Evolutionary conservation across 805 yeast genomes (phyloP).

Genomic region (Candida khao-thaluensis): DNA sequence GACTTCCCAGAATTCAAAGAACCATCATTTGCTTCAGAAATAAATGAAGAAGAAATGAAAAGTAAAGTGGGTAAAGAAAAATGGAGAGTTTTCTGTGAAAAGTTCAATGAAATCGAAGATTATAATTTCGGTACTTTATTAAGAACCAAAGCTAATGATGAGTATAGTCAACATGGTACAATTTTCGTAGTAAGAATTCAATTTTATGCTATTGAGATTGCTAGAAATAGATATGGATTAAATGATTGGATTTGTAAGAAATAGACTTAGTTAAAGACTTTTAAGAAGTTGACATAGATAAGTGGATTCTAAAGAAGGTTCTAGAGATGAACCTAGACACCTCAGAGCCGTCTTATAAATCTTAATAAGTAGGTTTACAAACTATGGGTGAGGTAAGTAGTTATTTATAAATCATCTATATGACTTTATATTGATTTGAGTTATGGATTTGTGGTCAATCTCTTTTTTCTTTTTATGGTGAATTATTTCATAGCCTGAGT

Average conservation of each 20-base stretch:
- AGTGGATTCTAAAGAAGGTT: too few relatives aligned
- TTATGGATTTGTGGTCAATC: too few relatives aligned
- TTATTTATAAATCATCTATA: too few relatives aligned
- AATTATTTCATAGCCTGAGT: too few relatives aligned
- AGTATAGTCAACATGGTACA: conserved; percentile 80
- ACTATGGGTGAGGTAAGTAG: too few relatives aligned
- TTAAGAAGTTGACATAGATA: too few relatives aligned
- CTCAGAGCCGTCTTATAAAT: too few relatives aligned
- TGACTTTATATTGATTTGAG: too few relatives aligned
- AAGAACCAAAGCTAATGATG: conserved; percentile 68
- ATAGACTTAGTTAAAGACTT: background rate
- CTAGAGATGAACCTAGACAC: too few relatives aligned
- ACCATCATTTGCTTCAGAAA: conserved; percentile 51
- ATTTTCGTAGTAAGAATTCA: conserved; percentile 91
- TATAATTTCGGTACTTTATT: conserved; percentile 93
- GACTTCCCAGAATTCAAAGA: conserved; percentile 88
- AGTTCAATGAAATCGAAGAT: conserved; percentile 85
- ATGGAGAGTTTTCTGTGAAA: conserved; percentile 87
- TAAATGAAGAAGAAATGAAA: conserved; percentile 82
- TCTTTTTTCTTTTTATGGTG: too few relatives aligned
- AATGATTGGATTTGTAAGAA: conserved; percentile 74
- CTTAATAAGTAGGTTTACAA: too few relatives aligned
- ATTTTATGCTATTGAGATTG: conserved; percentile 91
- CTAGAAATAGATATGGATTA: conserved; percentile 84
- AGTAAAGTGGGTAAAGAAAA: conserved; percentile 72